Percentiles rank a stretch among this genome's conserved stretches.
phyloP scores from a whole-genome alignment of 495 filamentous ascomycete genomes.

The Talaromyces wortmannii region DNA sequence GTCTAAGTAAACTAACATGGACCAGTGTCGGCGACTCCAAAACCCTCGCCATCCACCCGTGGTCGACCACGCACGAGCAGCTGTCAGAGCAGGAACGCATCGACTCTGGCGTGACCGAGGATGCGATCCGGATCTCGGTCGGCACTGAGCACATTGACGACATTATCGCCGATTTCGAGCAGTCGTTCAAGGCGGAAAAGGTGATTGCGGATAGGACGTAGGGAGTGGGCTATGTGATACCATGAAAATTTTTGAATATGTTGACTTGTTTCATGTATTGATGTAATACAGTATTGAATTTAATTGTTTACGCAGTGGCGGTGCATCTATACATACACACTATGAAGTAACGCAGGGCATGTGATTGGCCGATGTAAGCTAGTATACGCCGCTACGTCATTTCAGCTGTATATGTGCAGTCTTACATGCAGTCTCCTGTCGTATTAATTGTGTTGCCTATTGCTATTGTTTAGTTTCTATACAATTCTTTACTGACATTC shows the following conservation, averaged over 20 bases:
- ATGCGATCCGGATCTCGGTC: slow-evolving; percentile 93
- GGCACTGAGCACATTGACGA: slow-evolving; percentile 98
- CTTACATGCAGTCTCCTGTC: background rate
- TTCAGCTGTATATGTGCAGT: no score
- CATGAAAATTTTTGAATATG: background rate
- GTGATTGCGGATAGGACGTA: slow-evolving; percentile 1
- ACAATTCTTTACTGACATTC: no score
- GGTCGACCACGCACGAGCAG: slow-evolving; percentile 96
- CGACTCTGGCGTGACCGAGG: slow-evolving; percentile 81
- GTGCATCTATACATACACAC: no score
- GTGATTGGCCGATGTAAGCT: no score
- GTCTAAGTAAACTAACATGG: background rate
- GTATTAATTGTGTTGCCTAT: background rate
- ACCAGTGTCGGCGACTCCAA: slow-evolving; percentile 60
- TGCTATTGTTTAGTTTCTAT: background rate
- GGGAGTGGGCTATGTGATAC: background rate
- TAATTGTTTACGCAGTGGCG: background rate
- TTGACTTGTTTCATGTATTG: background rate
- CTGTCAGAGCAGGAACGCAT: slow-evolving; percentile 75
- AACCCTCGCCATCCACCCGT: slow-evolving; percentile 94
- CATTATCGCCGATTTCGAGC: slow-evolving; percentile 93
- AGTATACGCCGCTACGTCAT: no score
- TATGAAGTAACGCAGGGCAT: no score
- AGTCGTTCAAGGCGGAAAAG: slow-evolving; percentile 58
- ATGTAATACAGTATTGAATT: no score